Percentiles rank a stretch among this genome's conserved stretches.
Conservation (phyloP, 805 yeast species). For the Yarrowia keelungensis region DNA sequence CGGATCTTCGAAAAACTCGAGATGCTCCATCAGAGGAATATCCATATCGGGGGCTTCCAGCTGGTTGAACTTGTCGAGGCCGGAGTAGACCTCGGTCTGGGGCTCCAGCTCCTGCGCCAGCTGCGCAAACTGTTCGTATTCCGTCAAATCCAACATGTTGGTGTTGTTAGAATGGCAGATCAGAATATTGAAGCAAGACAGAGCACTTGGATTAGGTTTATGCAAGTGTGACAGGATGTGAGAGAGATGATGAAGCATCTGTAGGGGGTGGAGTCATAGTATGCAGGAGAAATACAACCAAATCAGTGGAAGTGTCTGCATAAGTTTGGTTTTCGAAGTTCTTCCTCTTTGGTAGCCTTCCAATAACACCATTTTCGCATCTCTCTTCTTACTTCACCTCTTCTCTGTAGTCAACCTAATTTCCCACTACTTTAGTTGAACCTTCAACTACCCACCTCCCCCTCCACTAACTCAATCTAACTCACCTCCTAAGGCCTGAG, state of each 20-base stretch:
- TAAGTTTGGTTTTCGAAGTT: no score
- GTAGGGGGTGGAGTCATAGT: no score
- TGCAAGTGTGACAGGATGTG: slow-evolving; percentile 32
- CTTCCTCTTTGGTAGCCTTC: no score
- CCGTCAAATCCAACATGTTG: slow-evolving; percentile 24
- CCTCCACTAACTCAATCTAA: background rate
- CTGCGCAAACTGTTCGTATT: slow-evolving; percentile 21
- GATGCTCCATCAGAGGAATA: slow-evolving; percentile 35
- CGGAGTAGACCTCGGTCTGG: slow-evolving; percentile 26
- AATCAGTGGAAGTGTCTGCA: no score
- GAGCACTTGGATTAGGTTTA: slow-evolving; percentile 10
- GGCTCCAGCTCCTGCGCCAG: slow-evolving; percentile 31
- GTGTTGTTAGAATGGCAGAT: slow-evolving; percentile 14
- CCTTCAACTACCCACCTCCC: background rate
- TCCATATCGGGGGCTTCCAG: slow-evolving; percentile 30
- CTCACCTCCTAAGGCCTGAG: background rate
- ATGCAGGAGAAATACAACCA: no score
- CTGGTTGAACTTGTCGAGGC: slow-evolving; percentile 27
- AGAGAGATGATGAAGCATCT: no score
- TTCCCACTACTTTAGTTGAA: no score
- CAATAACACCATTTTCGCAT: no score
- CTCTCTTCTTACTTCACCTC: background rate
- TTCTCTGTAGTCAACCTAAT: background rate
- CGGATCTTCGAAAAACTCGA: slow-evolving; percentile 21
- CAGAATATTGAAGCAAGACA: background rate